phyloP scores from a whole-genome alignment of 345 rosid genomes.

The Camelina sativa region DNA sequence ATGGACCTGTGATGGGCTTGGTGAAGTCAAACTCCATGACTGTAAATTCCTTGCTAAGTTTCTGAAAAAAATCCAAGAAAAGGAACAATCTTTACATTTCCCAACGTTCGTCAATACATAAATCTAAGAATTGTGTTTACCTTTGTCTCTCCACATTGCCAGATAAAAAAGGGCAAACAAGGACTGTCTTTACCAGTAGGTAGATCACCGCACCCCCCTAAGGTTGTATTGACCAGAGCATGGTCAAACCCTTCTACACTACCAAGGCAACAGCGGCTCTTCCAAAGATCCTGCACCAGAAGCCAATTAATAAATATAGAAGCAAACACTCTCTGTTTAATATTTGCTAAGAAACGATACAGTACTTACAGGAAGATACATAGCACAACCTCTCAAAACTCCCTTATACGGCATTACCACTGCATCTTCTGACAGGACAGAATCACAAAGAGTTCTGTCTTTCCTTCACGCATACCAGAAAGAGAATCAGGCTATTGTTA shows the following conservation, averaged over 20 bases:
- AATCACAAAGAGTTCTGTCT: slow-evolving; percentile 71
- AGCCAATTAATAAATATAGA: slow-evolving; percentile 14
- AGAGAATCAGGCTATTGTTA: slow-evolving; percentile 19
- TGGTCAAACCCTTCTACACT: slow-evolving; percentile 91
- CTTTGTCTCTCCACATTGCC: slow-evolving; percentile 91
- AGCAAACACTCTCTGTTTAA: slow-evolving; percentile 12
- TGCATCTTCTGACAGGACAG: slow-evolving; percentile 64
- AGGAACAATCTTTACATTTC: slow-evolving; percentile 7
- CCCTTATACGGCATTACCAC: slow-evolving; percentile 82
- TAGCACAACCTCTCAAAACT: slow-evolving; percentile 75
- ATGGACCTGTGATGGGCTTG: slow-evolving; percentile 60
- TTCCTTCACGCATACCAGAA: slow-evolving; percentile 57
- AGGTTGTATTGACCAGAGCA: slow-evolving; percentile 66
- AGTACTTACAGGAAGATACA: slow-evolving; percentile 82
- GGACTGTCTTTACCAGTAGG: slow-evolving; percentile 67
- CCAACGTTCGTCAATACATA: not conserved
- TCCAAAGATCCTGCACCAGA: slow-evolving; percentile 77
- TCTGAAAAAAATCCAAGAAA: slow-evolving; percentile 50
- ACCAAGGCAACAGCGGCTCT: slow-evolving; percentile 65
- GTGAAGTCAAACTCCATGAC: slow-evolving; percentile 79
- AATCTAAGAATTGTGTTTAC: slow-evolving; percentile 46
- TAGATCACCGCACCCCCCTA: slow-evolving; percentile 84
- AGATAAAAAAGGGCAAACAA: slow-evolving; percentile 68
- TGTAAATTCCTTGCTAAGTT: slow-evolving; percentile 65
- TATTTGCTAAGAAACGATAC: slow-evolving; percentile 16